Evolutionary conservation across 192 early-diverging fungal species (phyloP).

Genomic region (Linnemannia zychae): DNA sequence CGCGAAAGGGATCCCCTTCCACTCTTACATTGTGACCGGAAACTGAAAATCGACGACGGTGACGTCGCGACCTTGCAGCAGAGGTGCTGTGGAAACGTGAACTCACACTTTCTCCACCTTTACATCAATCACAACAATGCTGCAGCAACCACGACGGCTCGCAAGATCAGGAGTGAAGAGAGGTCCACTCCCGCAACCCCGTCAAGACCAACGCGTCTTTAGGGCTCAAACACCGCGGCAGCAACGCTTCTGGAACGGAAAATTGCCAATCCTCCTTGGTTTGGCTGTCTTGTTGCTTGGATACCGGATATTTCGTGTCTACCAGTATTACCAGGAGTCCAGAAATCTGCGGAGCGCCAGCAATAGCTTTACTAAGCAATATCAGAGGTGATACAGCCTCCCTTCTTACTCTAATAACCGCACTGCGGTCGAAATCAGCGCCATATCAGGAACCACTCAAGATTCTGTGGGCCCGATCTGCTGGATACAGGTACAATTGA

Average conservation of each 20-base stretch:
- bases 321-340: conserved; percentile 28
- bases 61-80: too few relatives aligned
- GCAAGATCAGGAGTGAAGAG: conserved; percentile 32
- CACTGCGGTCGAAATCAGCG: not conserved
- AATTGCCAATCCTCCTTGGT: conserved; percentile 31
- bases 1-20: not conserved
- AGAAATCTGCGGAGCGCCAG: not conserved
- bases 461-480: too few relatives aligned
- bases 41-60: not conserved
- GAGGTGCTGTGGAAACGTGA: too few relatives aligned
- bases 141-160: conserved; percentile 45
- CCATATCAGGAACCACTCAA: not conserved
- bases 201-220: conserved; percentile 20
- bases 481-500: too few relatives aligned
- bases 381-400: not conserved
- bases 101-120: not conserved
- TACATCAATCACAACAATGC: conserved; percentile 13
- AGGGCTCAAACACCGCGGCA: conserved; percentile 18
- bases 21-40: not conserved
- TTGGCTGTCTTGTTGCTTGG: conserved; percentile 32
- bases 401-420: not conserved
- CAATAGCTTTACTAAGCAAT: not conserved
- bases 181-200: conserved; percentile 22
- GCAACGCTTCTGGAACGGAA: conserved; percentile 39
- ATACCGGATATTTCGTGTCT: conserved; percentile 37